Conservation (phyloP, 768 basidiomycete species). For the Pleurotus platypus region DNA sequence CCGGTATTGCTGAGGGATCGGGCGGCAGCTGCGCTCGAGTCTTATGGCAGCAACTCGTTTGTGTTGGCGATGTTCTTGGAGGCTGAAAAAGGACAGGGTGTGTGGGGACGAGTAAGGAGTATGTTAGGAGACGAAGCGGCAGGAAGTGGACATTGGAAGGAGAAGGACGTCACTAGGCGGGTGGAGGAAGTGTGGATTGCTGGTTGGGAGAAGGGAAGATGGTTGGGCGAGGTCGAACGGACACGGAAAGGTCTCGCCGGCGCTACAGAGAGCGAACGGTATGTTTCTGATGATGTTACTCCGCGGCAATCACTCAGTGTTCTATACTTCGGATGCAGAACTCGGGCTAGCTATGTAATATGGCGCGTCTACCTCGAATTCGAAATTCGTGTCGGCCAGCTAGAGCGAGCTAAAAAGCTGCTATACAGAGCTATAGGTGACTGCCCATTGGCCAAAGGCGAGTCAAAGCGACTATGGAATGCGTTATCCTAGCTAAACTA, state of each 20-base stretch:
- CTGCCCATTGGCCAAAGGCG: conserved; percentile 76
- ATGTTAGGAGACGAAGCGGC: conserved; percentile 48
- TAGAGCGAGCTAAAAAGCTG: conserved; percentile 63
- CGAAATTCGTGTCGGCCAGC: conserved; percentile 61
- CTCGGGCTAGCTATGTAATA: conserved; percentile 57
- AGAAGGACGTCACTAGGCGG: conserved; percentile 57
- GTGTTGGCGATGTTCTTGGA: conserved; percentile 74
- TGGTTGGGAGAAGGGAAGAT: conserved; percentile 73
- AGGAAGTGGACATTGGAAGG: conserved; percentile 41
- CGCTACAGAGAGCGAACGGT: conserved; percentile 67
- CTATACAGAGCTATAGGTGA: conserved; percentile 73
- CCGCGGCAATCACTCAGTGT: neutral
- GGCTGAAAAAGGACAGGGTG: conserved; percentile 69
- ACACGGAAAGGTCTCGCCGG: conserved; percentile 58
- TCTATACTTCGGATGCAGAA: conserved; percentile 37
- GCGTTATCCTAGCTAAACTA: no score
- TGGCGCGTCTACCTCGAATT: conserved; percentile 79
- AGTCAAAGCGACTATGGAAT: neutral
- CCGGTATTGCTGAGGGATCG: conserved; percentile 58
- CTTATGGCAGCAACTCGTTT: conserved; percentile 68
- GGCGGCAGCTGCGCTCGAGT: conserved; percentile 47
- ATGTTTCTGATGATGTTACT: neutral
- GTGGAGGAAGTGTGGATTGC: conserved; percentile 74
- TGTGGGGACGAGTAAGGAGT: conserved; percentile 70
- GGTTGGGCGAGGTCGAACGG: conserved; percentile 69